phyloP scores from a whole-genome alignment of 2,329 filamentous ascomycete genomes.

The Macrophomina phaseolina region DNA sequence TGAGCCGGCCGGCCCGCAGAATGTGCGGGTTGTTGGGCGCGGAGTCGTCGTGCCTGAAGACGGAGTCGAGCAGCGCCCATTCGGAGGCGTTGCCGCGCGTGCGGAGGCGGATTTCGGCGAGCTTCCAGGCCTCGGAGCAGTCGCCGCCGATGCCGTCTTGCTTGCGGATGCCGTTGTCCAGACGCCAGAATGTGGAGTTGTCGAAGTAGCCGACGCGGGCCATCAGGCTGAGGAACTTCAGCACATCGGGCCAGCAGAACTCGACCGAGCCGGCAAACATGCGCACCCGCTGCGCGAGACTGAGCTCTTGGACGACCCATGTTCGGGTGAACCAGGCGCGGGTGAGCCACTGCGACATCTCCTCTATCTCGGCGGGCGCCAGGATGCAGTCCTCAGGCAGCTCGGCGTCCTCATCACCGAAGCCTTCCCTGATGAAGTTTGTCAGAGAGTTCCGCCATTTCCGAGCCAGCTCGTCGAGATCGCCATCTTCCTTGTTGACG shows the following conservation, averaged over 20 bases:
- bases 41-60: background rate
- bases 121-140: conserved; percentile 14
- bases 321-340: conserved; percentile 17
- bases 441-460: conserved; percentile 12
- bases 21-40: background rate
- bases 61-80: conserved; percentile 7
- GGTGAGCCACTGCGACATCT: conserved; percentile 3
- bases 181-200: conserved; percentile 1
- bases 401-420: background rate
- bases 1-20: background rate
- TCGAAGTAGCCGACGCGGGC: conserved; percentile 17
- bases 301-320: conserved; percentile 23
- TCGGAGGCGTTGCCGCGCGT: background rate
- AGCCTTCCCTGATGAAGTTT: background rate
- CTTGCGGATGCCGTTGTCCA: conserved; percentile 6
- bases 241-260: conserved; percentile 16
- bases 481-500: background rate
- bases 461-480: background rate
- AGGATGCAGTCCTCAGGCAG: conserved; percentile 10
- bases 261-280: conserved; percentile 2
- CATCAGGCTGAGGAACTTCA: conserved; percentile 10
- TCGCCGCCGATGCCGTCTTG: conserved; percentile 15
- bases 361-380: background rate
- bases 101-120: conserved; percentile 5
- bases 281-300: conserved; percentile 4